A percentile compares a stretch with the other conserved stretches of the same genome.
phyloP scores from a whole-genome alignment of 2,329 filamentous ascomycete genomes.

The Rutstroemia sydowiana region DNA sequence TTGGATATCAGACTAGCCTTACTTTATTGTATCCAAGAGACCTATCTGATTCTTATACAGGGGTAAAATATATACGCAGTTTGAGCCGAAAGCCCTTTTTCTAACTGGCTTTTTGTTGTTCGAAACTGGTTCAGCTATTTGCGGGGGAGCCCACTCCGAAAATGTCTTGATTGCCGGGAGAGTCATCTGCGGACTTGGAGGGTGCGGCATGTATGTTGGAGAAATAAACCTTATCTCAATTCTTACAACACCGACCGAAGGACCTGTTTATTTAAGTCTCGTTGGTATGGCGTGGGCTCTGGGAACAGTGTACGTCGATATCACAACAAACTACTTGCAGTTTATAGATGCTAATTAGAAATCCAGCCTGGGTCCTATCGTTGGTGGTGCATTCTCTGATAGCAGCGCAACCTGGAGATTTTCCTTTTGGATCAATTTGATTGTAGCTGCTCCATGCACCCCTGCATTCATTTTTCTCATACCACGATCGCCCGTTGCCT shows the following conservation, averaged over 20 bases:
- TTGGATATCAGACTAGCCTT: too few species aligned
- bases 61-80: constrained; percentile 11
- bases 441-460: background rate
- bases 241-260: background rate
- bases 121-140: background rate
- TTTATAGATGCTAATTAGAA: constrained; percentile 32
- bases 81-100: background rate
- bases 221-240: background rate
- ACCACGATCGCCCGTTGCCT: background rate
- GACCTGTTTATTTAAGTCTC: constrained; percentile 32
- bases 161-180: background rate
- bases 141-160: background rate
- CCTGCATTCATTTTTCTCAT: background rate
- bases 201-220: background rate
- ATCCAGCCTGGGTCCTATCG: constrained; percentile 35
- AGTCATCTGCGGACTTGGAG: background rate
- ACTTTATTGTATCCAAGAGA: too few species aligned
- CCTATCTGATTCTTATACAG: constrained; percentile 6
- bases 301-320: constrained; percentile 36
- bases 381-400: constrained; percentile 37
- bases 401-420: too few species aligned
- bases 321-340: too few species aligned
- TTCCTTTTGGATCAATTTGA: constrained; percentile 1
- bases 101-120: background rate
- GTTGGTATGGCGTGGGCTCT: constrained; percentile 35